Evolutionary conservation across 225 moss, liverwort and hornwort genomes (phyloP).

Genomic region (Antitrichia curtipendula): DNA sequence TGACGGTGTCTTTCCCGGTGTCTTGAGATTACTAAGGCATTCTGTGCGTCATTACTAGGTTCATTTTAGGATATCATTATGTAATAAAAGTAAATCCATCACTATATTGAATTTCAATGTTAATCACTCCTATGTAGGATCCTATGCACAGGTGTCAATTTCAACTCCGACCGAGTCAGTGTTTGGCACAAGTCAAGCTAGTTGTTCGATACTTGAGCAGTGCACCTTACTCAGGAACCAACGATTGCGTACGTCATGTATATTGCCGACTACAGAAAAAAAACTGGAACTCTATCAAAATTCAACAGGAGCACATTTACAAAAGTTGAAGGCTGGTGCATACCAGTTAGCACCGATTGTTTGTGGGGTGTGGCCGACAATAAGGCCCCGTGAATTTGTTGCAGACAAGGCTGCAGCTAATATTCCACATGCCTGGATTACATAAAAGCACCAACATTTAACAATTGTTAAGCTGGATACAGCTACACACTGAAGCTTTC

Average conservation of each 20-base stretch:
- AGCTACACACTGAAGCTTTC: neutral
- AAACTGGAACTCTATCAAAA: neutral
- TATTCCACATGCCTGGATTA: constrained; percentile 55
- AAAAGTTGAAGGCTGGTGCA: neutral
- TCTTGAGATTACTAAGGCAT: neutral
- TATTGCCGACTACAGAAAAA: neutral
- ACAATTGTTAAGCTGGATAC: neutral
- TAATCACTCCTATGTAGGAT: neutral
- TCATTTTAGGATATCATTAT: neutral
- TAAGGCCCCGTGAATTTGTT: constrained; percentile 64
- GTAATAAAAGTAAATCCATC: neutral
- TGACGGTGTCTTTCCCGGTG: neutral
- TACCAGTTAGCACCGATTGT: constrained; percentile 75
- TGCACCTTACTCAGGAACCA: neutral
- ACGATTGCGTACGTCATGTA: neutral
- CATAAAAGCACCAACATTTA: neutral
- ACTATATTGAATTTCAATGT: neutral
- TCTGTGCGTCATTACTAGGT: neutral
- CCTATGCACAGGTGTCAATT: neutral
- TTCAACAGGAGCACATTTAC: neutral
- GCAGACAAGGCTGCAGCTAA: constrained; percentile 65
- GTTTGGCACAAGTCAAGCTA: neutral
- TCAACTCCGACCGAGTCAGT: neutral
- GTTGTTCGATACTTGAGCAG: neutral
- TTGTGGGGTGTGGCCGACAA: constrained; percentile 97